Evolutionary conservation across 2,329 filamentous ascomycete species (phyloP).

Genomic region (Penicillium sp.): DNA sequence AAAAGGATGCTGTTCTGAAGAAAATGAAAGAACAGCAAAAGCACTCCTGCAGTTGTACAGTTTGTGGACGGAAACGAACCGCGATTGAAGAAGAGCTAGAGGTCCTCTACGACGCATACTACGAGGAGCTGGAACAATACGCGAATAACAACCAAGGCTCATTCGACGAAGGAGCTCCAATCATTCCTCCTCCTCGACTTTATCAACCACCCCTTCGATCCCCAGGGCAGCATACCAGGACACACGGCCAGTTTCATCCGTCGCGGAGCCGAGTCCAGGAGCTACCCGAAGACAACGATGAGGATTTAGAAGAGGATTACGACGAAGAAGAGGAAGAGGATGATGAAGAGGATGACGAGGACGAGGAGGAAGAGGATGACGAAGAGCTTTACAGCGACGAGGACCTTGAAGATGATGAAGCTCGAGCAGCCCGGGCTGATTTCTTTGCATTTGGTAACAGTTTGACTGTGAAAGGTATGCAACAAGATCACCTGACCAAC

Average conservation of each 20-base stretch:
- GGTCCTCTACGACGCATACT: constrained; percentile 96
- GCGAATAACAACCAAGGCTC: constrained; percentile 74
- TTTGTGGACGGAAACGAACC: constrained; percentile 91
- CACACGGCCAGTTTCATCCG: constrained; percentile 60
- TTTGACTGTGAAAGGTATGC: constrained; percentile 80
- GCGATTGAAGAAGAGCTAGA: constrained; percentile 98
- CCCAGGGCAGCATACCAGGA: constrained; percentile 57
- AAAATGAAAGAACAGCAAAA: constrained; percentile 99
- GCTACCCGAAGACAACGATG: constrained; percentile 56
- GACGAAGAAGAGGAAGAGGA: constrained; percentile 52
- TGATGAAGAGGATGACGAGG: constrained; percentile 47
- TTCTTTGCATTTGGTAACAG: constrained; percentile 98
- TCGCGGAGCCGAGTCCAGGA: constrained; percentile 69
- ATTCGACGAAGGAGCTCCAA: constrained; percentile 61
- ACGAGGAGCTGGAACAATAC: constrained; percentile 96
- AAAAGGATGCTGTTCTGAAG: constrained; percentile 94
- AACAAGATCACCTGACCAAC: constrained; percentile 9
- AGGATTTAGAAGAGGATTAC: constrained; percentile 54
- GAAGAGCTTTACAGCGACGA: constrained; percentile 67
- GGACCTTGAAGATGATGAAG: constrained; percentile 61
- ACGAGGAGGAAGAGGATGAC: constrained; percentile 68
- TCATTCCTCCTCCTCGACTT: constrained; percentile 66
- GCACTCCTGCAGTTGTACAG: constrained; percentile 96
- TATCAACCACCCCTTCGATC: constrained; percentile 56
- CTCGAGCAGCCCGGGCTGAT: constrained; percentile 66